Percentiles rank a stretch among this genome's conserved stretches.
phyloP scores from a whole-genome alignment of 345 rosid species.

The Dimocarpus longan region DNA sequence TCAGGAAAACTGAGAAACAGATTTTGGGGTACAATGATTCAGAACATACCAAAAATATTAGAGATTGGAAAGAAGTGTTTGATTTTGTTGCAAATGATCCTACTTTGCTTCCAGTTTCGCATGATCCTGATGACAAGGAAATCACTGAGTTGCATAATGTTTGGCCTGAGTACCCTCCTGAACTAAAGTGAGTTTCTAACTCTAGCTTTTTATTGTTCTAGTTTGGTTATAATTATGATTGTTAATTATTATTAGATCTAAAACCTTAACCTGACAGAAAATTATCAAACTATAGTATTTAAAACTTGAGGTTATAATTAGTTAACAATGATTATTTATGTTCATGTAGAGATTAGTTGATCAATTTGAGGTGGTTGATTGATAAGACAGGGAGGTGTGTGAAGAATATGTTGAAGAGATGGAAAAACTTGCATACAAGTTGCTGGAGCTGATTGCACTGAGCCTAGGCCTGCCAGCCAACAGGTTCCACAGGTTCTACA shows the following conservation, averaged over 20 bases:
- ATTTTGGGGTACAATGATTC: constrained; percentile 40
- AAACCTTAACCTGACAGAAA: too few species aligned
- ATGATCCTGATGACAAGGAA: constrained; percentile 23
- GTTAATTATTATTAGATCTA: too few species aligned
- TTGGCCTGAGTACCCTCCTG: constrained; percentile 30
- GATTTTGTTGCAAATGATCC: constrained; percentile 34
- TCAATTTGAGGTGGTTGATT: neutral
- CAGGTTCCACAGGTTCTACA: constrained; percentile 31
- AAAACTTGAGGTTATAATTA: too few species aligned
- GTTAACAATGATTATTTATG: too few species aligned
- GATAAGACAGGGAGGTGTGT: constrained; percentile 28
- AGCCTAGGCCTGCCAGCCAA: constrained; percentile 37
- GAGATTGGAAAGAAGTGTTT: constrained; percentile 59
- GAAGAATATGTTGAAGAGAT: constrained; percentile 33
- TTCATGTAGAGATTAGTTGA: too few species aligned
- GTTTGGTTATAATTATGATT: neutral
- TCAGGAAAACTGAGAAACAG: constrained; percentile 32
- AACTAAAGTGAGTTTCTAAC: constrained; percentile 7
- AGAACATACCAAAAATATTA: constrained; percentile 54
- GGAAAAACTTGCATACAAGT: constrained; percentile 34
- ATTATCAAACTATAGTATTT: too few species aligned
- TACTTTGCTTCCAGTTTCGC: constrained; percentile 31
- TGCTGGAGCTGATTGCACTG: constrained; percentile 38
- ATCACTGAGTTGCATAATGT: neutral
- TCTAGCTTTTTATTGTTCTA: too few species aligned